Base-by-base conservation (phyloP, 306 rosid species). In the Erythrophleum fordii region DNA sequence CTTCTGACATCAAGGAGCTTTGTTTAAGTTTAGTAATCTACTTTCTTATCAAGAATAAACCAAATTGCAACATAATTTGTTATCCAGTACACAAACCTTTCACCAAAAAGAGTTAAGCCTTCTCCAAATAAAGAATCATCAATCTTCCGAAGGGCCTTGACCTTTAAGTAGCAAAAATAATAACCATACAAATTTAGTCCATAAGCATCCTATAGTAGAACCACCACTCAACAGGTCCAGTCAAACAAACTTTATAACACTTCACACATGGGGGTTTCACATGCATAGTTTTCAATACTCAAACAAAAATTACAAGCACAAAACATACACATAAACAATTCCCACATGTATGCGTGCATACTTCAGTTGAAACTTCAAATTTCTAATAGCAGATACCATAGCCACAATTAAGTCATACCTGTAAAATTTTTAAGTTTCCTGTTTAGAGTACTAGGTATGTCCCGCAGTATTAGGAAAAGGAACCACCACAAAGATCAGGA, bases 81-180 rank as follows among this genome's bases (percentile, higher is more conserved):
- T 23, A 22, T 9, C 7, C 11, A 2, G 1, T 18, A 18, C 22
- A 34, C 90, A 77, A 46, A 94, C 98, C 97, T 92, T 80, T 85
- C 80, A 62, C 69, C 88, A 28, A 89, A 77, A 77, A 91, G 92
- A 81, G 99, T 90, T 80, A 95, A 86, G 70, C 99, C 99, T 87
- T 95, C 99, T 31, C 97, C 97, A 83, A 95, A 95, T 53, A 90
- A 67, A 25, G 90, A 77, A 74, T 12, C 29, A 76, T 88, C 90
- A 90, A 95, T 88, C 91, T 82, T 79, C 45, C 78, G 88, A 60
- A 95, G 82, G 28, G 37, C 83, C 86, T 91, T 88, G 53, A 93
- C 90, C 99, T 95, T 91, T 45, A 72, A 18, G 35, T 64, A 72
- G 46, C 61, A 78, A 28, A 60, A 42, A 82, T 29, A 11, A 77